Evolutionary conservation across 2,329 filamentous ascomycete species (phyloP).

Genomic region (Zelopaecilomyces penicillatus): DNA sequence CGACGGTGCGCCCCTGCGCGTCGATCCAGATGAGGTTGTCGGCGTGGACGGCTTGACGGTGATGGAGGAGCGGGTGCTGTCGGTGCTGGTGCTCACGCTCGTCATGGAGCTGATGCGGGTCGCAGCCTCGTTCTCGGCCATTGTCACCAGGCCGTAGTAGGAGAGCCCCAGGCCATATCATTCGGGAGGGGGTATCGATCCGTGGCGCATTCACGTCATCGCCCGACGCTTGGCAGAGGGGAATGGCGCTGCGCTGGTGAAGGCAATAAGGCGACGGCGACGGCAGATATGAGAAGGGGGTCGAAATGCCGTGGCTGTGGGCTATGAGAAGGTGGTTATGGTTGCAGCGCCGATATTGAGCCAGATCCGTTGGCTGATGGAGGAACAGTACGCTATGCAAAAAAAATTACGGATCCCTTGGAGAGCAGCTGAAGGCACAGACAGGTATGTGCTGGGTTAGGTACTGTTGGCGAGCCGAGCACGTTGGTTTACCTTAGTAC

Average conservation of each 20-base stretch:
- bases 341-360: no score
- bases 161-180: slow-evolving; percentile 24
- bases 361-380: no score
- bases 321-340: no score
- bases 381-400: no score
- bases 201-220: slow-evolving; percentile 24
- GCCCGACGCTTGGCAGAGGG: slow-evolving; percentile 11
- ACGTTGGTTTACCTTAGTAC: no score
- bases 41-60: slow-evolving; percentile 47
- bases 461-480: no score
- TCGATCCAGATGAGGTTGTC: slow-evolving; percentile 20
- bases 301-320: no score
- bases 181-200: slow-evolving; percentile 14
- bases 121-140: slow-evolving; percentile 58
- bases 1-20: slow-evolving; percentile 17
- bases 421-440: no score
- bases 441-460: no score
- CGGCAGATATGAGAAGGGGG: no score
- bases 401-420: no score
- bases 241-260: not conserved
- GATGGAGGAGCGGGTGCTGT: slow-evolving; percentile 58
- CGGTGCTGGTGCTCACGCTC: slow-evolving; percentile 44
- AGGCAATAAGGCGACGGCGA: not conserved
- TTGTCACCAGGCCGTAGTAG: slow-evolving; percentile 38
- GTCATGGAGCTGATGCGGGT: slow-evolving; percentile 46